Conservation (phyloP, 768 basidiomycete genomes). For the Boletus bicolor region DNA sequence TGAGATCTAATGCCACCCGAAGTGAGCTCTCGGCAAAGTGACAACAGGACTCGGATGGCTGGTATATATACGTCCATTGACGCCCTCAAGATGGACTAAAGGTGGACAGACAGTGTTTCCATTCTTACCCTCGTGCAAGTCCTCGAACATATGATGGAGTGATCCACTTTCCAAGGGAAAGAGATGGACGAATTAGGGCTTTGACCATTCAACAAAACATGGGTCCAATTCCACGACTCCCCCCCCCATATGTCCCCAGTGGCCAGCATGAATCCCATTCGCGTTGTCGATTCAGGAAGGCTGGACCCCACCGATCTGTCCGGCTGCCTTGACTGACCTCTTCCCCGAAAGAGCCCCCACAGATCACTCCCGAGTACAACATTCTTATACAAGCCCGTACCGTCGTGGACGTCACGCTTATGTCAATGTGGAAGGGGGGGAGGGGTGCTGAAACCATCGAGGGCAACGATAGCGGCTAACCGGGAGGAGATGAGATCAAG, state of each 20-base stretch:
- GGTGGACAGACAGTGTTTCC: not conserved
- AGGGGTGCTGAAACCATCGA: not conserved
- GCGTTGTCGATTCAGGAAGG: not conserved
- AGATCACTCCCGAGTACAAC: not conserved
- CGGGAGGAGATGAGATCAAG: not conserved
- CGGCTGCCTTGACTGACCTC: not conserved
- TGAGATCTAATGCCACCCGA: not conserved
- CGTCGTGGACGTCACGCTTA: not conserved
- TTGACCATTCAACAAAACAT: not conserved
- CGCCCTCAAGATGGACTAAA: not conserved
- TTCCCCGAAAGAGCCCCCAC: not conserved
- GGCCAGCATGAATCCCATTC: not conserved
- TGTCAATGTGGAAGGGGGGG: not conserved
- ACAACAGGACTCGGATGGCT: not conserved
- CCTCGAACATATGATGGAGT: too few relatives aligned
- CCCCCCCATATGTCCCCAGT: not conserved
- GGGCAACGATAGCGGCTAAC: not conserved
- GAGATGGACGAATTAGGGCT: not conserved
- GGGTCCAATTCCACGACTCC: not conserved
- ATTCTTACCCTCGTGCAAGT: too few relatives aligned
- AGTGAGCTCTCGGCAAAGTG: not conserved
- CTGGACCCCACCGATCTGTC: not conserved
- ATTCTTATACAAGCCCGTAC: not conserved
- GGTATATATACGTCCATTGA: too few relatives aligned
- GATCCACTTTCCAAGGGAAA: not conserved